Conservation (phyloP, 495 filamentous ascomycete genomes). For the Penicillium simplicissimum region DNA sequence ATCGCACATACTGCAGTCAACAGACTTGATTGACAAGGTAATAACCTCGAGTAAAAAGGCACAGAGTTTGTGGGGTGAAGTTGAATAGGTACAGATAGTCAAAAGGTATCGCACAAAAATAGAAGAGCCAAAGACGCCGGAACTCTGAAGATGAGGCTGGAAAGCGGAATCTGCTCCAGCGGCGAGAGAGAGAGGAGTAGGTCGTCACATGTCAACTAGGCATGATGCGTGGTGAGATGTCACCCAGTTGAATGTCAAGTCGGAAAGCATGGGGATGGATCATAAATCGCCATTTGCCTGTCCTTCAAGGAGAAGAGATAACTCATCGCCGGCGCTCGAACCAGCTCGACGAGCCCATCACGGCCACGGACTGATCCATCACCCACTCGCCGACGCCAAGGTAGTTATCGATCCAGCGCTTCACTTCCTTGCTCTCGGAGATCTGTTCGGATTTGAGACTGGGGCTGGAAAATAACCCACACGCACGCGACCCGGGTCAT, state of each 20-base stretch:
- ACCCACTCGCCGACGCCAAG: slow-evolving; percentile 95
- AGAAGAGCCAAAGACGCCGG: slow-evolving; percentile 26
- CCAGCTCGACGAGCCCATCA: slow-evolving; percentile 81
- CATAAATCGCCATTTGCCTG: slow-evolving; percentile 4
- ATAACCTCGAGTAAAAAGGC: not conserved
- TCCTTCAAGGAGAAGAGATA: not conserved
- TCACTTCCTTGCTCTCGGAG: slow-evolving; percentile 79
- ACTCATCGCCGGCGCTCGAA: slow-evolving; percentile 84
- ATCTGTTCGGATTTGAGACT: slow-evolving; percentile 88
- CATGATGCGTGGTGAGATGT: too few relatives aligned
- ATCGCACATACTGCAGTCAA: not conserved
- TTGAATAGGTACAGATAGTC: slow-evolving; percentile 18
- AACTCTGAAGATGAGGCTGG: slow-evolving; percentile 14
- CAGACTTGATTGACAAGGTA: not conserved
- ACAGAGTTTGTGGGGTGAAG: slow-evolving; percentile 10
- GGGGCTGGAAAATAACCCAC: slow-evolving; percentile 55
- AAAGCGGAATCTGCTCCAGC: slow-evolving; percentile 11
- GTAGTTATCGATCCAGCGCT: slow-evolving; percentile 92
- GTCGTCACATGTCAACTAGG: slow-evolving; percentile 12
- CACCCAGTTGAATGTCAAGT: slow-evolving; percentile 4
- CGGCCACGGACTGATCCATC: slow-evolving; percentile 93
- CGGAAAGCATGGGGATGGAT: slow-evolving; percentile 10
- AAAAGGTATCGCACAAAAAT: slow-evolving; percentile 26
- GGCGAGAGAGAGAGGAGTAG: slow-evolving; percentile 23
- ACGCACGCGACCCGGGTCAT: slow-evolving; percentile 29